Base-by-base conservation (phyloP, 352 stramenopile genomes). In the Peronospora farinosa region DNA sequence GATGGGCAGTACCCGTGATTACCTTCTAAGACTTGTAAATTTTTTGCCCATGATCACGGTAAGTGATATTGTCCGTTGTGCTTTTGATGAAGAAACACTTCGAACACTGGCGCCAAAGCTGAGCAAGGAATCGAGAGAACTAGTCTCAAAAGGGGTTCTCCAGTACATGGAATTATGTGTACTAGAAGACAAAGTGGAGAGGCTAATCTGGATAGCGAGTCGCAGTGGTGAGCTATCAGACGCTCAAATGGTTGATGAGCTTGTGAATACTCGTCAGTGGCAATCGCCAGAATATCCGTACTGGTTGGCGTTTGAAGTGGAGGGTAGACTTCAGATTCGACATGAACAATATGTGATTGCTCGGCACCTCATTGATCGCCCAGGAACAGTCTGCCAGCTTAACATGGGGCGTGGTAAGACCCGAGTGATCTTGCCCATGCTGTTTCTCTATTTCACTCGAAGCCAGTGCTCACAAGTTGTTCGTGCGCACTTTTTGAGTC, bases 341-440 rank as follows among this genome's bases (percentile, higher is more conserved):
- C 75, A 71, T n/a, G 78, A 90, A 31, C 84, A 96, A 51, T 90
- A 74, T 45, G 60, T 83, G 3, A 69, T 94, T 23, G 72, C 79
- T 7, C 47, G 69, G n/a, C 78, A 95, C 38, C 55, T 96, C 16
- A 77, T 95, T 30, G 37, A 84, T 7, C 60, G 75, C 10, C 70
- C 71, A 10, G 70, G 78, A 23, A 67, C 75, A 3, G 74, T 94
- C 9, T 86, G 78, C 10, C 82, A 96, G 48, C 66, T 96, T 5
- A 94, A 94, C 50, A 95, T 95, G 83, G 86, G 84, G 0, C 60
- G 79, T 19, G 86, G 86, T n/a, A 94, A 95, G 64, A 95, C 82
- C n/a, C 56, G 72, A 4, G 86, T 96, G 25, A 92, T 96, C 46
- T 42, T 95, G 8, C 86, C 86, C 0, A 94, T 96, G 83, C 59